These are phyloP conservation scores for Rhynchospora breviuscula DNA, from an alignment of 176 grass and related monocot genomes.

Conservation along the genomic window DNA sequence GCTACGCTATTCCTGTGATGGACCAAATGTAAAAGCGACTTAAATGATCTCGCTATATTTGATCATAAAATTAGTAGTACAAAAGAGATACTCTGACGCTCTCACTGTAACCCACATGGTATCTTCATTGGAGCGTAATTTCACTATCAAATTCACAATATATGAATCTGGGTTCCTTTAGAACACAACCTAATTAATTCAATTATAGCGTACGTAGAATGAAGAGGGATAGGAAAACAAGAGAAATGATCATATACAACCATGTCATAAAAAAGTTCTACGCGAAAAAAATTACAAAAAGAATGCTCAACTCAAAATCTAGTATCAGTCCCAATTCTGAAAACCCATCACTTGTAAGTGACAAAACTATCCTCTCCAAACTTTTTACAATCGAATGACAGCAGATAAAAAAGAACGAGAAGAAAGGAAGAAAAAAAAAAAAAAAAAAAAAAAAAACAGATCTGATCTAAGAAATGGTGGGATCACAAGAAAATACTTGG, in stretches of 20 bases:
- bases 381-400: background rate
- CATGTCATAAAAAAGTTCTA: background rate
- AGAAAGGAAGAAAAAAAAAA: background rate
- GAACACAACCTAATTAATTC: background rate
- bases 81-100: too few species aligned
- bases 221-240: background rate
- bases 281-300: background rate
- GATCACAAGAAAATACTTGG: conserved; percentile 75
- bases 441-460: background rate
- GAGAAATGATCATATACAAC: background rate
- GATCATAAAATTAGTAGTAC: background rate
- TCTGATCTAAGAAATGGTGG: conserved; percentile 9
- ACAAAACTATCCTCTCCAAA: background rate
- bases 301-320: background rate
- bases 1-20: too few species aligned
- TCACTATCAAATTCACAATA: background rate
- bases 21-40: too few species aligned
- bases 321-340: background rate
- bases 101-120: background rate
- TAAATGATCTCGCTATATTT: background rate
- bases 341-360: background rate
- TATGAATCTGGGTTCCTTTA: background rate
- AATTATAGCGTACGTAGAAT: too few species aligned
- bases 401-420: background rate
- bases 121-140: background rate